Conservation (phyloP, 23 red algal genomes). For the Gracilaria vermiculophylla region DNA sequence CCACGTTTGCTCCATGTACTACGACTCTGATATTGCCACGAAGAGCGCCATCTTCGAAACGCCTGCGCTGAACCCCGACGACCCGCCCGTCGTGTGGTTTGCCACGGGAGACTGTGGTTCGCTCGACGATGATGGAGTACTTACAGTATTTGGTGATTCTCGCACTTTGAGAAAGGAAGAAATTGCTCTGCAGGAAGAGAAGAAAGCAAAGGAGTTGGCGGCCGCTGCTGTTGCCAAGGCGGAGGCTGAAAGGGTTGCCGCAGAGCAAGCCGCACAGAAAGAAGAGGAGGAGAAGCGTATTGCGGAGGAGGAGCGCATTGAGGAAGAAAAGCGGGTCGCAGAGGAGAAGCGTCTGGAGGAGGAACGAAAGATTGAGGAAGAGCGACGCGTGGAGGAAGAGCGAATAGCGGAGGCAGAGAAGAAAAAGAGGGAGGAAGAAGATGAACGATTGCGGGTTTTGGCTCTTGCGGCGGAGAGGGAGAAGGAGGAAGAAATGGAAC, state of each 20-base stretch:
- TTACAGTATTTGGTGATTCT: constrained; percentile 67
- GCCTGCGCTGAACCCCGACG: background rate
- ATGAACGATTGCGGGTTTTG: background rate
- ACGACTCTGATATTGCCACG: constrained; percentile 31
- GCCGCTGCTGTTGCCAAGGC: constrained; percentile 9
- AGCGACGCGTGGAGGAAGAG: constrained; percentile 5
- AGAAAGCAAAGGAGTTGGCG: constrained; percentile 43
- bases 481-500: background rate
- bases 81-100: constrained; percentile 51
- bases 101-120: constrained; percentile 70
- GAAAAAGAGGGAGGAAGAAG: constrained; percentile 19
- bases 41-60: constrained; percentile 45
- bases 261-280: constrained; percentile 44
- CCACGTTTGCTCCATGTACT: constrained; percentile 37
- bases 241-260: constrained; percentile 8
- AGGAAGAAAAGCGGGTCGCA: constrained; percentile 41
- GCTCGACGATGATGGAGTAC: constrained; percentile 57
- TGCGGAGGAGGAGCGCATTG: constrained; percentile 40
- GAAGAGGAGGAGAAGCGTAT: constrained; percentile 26
- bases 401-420: constrained; percentile 4
- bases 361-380: background rate
- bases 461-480: constrained; percentile 10
- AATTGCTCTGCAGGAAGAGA: constrained; percentile 43
- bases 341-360: background rate
- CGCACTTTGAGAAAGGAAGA: constrained; percentile 57